phyloP scores from a whole-genome alignment of 1,284 basidiomycete genomes.

The Inonotus obliquus region DNA sequence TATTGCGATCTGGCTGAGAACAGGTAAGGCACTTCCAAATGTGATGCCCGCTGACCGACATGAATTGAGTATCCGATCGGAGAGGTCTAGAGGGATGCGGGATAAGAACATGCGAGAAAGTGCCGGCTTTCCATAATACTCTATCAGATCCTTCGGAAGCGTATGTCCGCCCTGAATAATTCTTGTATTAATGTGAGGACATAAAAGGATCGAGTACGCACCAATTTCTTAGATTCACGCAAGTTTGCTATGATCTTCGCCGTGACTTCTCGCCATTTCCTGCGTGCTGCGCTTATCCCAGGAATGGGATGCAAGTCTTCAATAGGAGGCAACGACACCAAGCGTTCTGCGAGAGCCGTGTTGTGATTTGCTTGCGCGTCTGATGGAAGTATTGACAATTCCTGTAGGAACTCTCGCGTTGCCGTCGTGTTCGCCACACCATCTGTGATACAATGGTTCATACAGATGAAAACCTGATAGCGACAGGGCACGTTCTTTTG shows the following conservation, averaged over 20 bases:
- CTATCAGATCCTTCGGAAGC: slow-evolving; percentile 31
- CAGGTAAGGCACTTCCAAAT: slow-evolving; percentile 46
- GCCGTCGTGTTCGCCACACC: slow-evolving; percentile 41
- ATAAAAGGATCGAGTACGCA: slow-evolving; percentile 21
- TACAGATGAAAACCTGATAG: slow-evolving; percentile 39
- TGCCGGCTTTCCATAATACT: slow-evolving; percentile 35
- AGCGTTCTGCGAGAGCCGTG: slow-evolving; percentile 31
- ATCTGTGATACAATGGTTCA: slow-evolving; percentile 46
- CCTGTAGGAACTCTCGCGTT: slow-evolving; percentile 41
- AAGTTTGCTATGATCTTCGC: slow-evolving; percentile 35
- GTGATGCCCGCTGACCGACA: slow-evolving; percentile 43
- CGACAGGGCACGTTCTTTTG: slow-evolving; percentile 29
- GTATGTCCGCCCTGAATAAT: slow-evolving; percentile 51
- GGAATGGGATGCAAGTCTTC: slow-evolving; percentile 34
- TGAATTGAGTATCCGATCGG: slow-evolving; percentile 27
- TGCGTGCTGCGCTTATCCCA: slow-evolving; percentile 31
- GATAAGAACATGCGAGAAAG: slow-evolving; percentile 26
- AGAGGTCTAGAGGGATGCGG: slow-evolving; percentile 28
- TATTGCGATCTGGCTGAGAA: slow-evolving; percentile 50
- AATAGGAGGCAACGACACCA: slow-evolving; percentile 36
- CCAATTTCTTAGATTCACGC: slow-evolving; percentile 32
- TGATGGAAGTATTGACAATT: slow-evolving; percentile 30
- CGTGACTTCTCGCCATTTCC: slow-evolving; percentile 46
- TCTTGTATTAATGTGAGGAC: not conserved
- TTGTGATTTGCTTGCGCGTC: slow-evolving; percentile 17